Evolutionary conservation across 2,329 filamentous ascomycete species (phyloP).

Genomic region (Talaromyces sp.): DNA sequence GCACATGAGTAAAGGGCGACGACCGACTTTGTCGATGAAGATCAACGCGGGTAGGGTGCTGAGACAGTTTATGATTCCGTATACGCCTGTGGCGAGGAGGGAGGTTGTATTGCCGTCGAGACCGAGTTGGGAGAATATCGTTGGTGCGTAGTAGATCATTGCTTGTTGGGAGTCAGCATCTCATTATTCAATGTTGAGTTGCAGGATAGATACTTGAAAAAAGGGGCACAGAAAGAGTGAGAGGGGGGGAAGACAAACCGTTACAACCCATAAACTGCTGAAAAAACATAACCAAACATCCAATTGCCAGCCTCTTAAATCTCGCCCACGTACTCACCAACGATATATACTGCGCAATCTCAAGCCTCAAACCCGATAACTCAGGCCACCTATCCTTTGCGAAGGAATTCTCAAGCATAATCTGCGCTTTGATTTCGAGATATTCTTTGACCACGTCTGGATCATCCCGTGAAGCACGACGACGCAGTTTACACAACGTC

Average conservation of each 20-base stretch:
- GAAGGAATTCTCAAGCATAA: slow-evolving; percentile 34
- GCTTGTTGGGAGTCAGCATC: slow-evolving; percentile 20
- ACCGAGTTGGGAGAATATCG: slow-evolving; percentile 43
- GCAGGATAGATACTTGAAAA: too few relatives aligned
- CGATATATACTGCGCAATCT: slow-evolving; percentile 33
- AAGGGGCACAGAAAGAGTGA: neutral
- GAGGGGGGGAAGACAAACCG: slow-evolving; percentile 22
- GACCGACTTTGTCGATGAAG: slow-evolving; percentile 33
- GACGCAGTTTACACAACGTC: slow-evolving; percentile 46
- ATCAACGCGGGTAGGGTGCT: slow-evolving; percentile 31
- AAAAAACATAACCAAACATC: slow-evolving; percentile 38
- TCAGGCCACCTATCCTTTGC: slow-evolving; percentile 26
- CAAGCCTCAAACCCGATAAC: slow-evolving; percentile 26
- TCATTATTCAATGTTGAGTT: too few relatives aligned
- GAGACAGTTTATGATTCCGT: slow-evolving; percentile 37
- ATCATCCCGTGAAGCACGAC: slow-evolving; percentile 40
- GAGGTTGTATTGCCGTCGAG: slow-evolving; percentile 34
- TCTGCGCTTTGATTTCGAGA: slow-evolving; percentile 46
- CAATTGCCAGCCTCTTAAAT: slow-evolving; percentile 36
- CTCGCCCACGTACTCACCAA: slow-evolving; percentile 32
- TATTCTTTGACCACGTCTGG: slow-evolving; percentile 47
- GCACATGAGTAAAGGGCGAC: slow-evolving; percentile 31
- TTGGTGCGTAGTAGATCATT: slow-evolving; percentile 47
- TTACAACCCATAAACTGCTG: slow-evolving; percentile 48
- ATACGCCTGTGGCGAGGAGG: slow-evolving; percentile 34